These are phyloP conservation scores for Boletus rubropictus DNA, from an alignment of 768 basidiomycete genomes.

Conservation along the genomic window DNA sequence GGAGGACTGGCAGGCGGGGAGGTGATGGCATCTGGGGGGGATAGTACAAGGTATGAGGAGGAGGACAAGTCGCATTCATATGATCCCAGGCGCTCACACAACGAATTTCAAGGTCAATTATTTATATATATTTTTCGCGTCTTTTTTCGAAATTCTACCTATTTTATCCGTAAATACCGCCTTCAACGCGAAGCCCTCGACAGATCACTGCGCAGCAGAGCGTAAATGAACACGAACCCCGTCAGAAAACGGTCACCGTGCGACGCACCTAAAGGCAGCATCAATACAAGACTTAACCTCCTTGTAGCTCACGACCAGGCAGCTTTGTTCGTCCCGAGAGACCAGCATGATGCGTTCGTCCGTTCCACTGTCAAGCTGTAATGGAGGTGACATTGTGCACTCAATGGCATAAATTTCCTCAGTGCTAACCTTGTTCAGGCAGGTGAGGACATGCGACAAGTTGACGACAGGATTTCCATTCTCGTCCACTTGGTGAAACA, in stretches of 20 bases:
- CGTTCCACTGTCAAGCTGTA: conserved; percentile 83
- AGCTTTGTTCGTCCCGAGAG: conserved; percentile 92
- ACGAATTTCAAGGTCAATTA: not conserved
- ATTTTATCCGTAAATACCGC: conserved; percentile 38
- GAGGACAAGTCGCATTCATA: not conserved
- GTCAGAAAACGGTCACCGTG: not conserved
- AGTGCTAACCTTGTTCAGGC: conserved; percentile 79
- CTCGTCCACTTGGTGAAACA: conserved; percentile 96
- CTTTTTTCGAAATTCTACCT: conserved; percentile 65
- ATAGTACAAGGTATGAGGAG: not conserved
- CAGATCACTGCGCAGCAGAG: conserved; percentile 40
- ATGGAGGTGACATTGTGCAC: not conserved
- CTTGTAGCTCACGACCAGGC: conserved; percentile 88
- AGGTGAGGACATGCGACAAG: conserved; percentile 83
- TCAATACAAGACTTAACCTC: conserved; percentile 86
- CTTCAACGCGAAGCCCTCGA: conserved; percentile 23
- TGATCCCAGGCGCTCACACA: not conserved
- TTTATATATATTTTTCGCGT: conserved; percentile 45
- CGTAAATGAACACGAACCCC: not conserved
- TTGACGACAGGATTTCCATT: conserved; percentile 85
- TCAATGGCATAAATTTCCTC: not conserved
- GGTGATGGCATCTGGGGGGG: conserved; percentile 20
- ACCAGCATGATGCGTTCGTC: conserved; percentile 96
- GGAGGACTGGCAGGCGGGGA: conserved; percentile 58
- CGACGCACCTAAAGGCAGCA: conserved; percentile 69